A percentile compares a stretch with the other conserved stretches of the same genome.
phyloP scores from a whole-genome alignment of 2,329 filamentous ascomycete species.

The Penicillium sp. region DNA sequence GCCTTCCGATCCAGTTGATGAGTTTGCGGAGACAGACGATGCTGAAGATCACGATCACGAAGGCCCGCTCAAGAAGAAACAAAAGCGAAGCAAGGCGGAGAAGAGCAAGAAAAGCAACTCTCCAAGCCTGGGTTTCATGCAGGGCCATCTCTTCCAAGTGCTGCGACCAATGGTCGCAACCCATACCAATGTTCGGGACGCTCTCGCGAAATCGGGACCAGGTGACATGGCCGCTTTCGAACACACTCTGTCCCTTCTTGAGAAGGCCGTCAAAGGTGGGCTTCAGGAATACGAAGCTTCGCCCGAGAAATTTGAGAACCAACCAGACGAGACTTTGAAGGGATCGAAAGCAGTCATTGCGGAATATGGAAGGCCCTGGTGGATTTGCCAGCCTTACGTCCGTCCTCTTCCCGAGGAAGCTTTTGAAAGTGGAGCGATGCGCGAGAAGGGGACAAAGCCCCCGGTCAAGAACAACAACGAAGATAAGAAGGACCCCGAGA shows the following conservation, averaged over 20 bases:
- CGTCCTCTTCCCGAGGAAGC: conserved; percentile 86
- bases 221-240: conserved; percentile 78
- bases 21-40: conserved; percentile 21
- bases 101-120: conserved; percentile 50
- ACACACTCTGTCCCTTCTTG: conserved; percentile 70
- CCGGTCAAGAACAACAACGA: conserved; percentile 13
- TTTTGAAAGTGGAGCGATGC: conserved; percentile 73
- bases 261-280: conserved; percentile 70
- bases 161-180: conserved; percentile 75
- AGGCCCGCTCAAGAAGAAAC: conserved; percentile 51
- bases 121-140: conserved; percentile 74
- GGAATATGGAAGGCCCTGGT: conserved; percentile 78
- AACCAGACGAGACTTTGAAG: conserved; percentile 35
- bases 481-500: conserved; percentile 3
- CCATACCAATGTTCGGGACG: conserved; percentile 81
- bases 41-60: conserved; percentile 42
- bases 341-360: conserved; percentile 62
- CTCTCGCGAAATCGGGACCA: conserved; percentile 66
- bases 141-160: conserved; percentile 90
- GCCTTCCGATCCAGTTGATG: conserved; percentile 49
- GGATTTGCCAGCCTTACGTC: conserved; percentile 85
- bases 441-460: conserved; percentile 64
- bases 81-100: conserved; percentile 37
- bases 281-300: conserved; percentile 63
- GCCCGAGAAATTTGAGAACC: conserved; percentile 40